phyloP scores from a whole-genome alignment of 2,329 filamentous ascomycete genomes.

The Lecanicillium sp. region DNA sequence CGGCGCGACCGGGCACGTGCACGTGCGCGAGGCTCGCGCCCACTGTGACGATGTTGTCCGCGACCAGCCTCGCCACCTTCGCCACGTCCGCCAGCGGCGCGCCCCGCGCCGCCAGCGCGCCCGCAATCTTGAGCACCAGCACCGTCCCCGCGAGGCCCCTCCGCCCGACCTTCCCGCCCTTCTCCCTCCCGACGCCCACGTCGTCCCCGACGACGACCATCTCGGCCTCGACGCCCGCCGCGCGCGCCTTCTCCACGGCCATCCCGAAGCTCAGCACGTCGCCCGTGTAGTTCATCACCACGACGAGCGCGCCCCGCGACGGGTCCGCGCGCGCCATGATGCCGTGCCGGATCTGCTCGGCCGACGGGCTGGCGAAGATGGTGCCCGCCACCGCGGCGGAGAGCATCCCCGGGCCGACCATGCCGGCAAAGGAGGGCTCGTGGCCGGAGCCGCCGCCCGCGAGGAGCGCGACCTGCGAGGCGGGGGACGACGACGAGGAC shows the following conservation, averaged over 20 bases:
- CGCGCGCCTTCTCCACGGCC: constrained; percentile 85
- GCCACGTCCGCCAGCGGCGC: constrained; percentile 63
- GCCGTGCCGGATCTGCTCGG: constrained; percentile 74
- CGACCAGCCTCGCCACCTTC: constrained; percentile 62
- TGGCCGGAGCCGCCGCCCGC: constrained; percentile 88
- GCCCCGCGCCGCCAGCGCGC: constrained; percentile 72
- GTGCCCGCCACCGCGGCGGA: constrained; percentile 79
- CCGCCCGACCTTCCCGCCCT: constrained; percentile 85
- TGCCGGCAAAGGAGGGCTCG: constrained; percentile 80
- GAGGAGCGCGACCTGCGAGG: constrained; percentile 71
- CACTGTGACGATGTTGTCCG: constrained; percentile 75
- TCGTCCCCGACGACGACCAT: constrained; percentile 93
- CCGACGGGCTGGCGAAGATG: constrained; percentile 76
- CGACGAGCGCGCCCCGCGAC: constrained; percentile 72
- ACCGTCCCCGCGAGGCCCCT: constrained; percentile 89
- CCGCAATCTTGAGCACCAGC: constrained; percentile 83
- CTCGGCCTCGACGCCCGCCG: constrained; percentile 68
- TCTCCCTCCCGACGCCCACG: constrained; percentile 75
- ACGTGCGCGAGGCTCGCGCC: constrained; percentile 84
- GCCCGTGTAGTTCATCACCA: constrained; percentile 93
- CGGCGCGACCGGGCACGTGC: constrained; percentile 76
- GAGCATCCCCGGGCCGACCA: constrained; percentile 76
- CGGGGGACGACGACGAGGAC: constrained; percentile 35
- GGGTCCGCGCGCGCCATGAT: constrained; percentile 68
- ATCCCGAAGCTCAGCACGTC: constrained; percentile 90